A percentile compares a stretch with the other conserved stretches of the same genome.
These are phyloP conservation scores for Candida maltosa DNA, from an alignment of 805 yeast genomes.

Conservation along the genomic window DNA sequence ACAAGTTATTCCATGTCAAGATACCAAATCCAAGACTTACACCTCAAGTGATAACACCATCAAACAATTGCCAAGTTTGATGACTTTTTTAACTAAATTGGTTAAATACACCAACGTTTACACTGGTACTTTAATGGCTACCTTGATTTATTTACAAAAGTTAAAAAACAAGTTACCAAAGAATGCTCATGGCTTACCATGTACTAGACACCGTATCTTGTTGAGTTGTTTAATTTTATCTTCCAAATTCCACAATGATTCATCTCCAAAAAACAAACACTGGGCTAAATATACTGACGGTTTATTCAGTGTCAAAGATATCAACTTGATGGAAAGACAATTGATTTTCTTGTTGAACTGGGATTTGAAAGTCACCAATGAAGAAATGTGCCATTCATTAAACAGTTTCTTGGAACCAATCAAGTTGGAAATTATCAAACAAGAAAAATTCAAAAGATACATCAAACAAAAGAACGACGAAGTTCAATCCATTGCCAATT, in stretches of 20 bases:
- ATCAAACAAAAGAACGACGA: not conserved
- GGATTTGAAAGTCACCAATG: conserved; percentile 53
- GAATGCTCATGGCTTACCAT: conserved; percentile 74
- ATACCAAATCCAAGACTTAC: conserved; percentile 19
- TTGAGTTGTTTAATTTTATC: conserved; percentile 71
- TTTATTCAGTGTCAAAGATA: conserved; percentile 61
- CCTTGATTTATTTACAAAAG: conserved; percentile 64
- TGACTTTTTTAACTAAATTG: conserved; percentile 68
- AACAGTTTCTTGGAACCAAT: conserved; percentile 51
- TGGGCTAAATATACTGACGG: conserved; percentile 83
- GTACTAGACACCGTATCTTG: conserved; percentile 76
- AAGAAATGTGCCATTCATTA: conserved; percentile 41
- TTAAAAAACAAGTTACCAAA: conserved; percentile 59
- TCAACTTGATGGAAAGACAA: conserved; percentile 80
- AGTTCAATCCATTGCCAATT: conserved; percentile 6
- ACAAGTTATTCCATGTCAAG: conserved; percentile 64
- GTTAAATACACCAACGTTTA: conserved; percentile 77
- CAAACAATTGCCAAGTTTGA: conserved; percentile 60
- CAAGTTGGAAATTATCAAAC: conserved; percentile 34
- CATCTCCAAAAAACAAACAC: conserved; percentile 72
- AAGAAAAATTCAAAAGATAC: conserved; percentile 18
- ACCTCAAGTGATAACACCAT: conserved; percentile 22
- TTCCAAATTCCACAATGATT: conserved; percentile 73
- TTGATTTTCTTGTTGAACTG: conserved; percentile 64
- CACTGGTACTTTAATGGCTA: conserved; percentile 73